phyloP scores from a whole-genome alignment of 2,329 filamentous ascomycete genomes.

The Xylariomycetidae sp. region DNA sequence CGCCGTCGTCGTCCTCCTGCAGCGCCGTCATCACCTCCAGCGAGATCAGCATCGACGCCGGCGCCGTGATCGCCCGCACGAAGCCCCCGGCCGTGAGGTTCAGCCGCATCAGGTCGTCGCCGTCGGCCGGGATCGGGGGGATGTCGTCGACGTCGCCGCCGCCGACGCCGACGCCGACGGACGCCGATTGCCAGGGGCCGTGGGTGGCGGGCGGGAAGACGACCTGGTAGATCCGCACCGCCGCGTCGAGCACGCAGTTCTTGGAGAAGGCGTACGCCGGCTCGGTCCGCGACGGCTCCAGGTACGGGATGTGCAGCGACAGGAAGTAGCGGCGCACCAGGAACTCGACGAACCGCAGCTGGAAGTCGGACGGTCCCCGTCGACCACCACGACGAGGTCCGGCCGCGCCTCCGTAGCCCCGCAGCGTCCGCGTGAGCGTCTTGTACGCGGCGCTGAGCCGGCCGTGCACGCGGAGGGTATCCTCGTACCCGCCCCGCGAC shows the following conservation, averaged over 20 bases:
- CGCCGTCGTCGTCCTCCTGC: constrained; percentile 34
- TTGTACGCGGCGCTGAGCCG: constrained; percentile 39
- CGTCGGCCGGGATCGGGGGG: constrained; percentile 6
- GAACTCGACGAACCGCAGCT: constrained; percentile 41
- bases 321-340: constrained; percentile 49
- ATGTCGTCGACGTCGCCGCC: neutral
- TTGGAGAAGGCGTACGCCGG: constrained; percentile 44
- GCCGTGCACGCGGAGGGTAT: constrained; percentile 37
- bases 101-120: constrained; percentile 32
- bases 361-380: constrained; percentile 27
- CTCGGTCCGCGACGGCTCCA: constrained; percentile 32
- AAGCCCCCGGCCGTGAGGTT: constrained; percentile 34
- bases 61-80: constrained; percentile 29
- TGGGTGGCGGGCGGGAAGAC: constrained; percentile 25
- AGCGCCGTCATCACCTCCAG: constrained; percentile 35
- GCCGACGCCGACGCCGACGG: too few species aligned
- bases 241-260: constrained; percentile 40
- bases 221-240: constrained; percentile 40
- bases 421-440: constrained; percentile 28
- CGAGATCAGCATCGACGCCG: constrained; percentile 31
- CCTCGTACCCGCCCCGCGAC: constrained; percentile 33
- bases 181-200: constrained; percentile 2
- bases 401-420: constrained; percentile 6
- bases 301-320: constrained; percentile 49
- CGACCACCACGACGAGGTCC: neutral